phyloP scores from a whole-genome alignment of 768 basidiomycete species.

The Amanita rimosa region DNA sequence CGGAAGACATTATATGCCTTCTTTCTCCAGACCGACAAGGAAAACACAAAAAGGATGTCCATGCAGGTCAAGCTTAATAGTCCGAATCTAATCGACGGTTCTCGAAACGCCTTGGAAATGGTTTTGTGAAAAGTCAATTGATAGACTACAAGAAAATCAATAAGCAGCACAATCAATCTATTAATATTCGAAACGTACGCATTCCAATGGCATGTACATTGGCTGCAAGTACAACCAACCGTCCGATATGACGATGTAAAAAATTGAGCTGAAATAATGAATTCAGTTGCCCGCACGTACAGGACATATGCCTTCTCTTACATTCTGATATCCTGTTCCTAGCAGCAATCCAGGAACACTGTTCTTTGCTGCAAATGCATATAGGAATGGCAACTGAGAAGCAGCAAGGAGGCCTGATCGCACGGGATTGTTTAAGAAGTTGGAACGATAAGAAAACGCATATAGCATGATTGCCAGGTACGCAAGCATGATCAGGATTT shows the following conservation, averaged over 20 bases:
- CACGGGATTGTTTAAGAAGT: constrained; percentile 19
- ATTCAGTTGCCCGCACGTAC: not conserved
- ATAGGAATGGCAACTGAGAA: constrained; percentile 33
- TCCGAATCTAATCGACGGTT: constrained; percentile 34
- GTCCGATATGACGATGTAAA: constrained; percentile 61
- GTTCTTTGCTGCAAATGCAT: constrained; percentile 38
- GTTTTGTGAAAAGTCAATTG: constrained; percentile 34
- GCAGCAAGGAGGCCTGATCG: constrained; percentile 25
- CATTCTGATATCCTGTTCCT: constrained; percentile 38
- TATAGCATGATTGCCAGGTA: not conserved
- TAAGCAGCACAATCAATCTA: not conserved
- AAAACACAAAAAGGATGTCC: constrained; percentile 52
- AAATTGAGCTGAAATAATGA: constrained; percentile 49
- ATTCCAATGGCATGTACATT: constrained; percentile 53
- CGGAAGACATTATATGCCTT: constrained; percentile 58
- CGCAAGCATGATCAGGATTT: not conserved
- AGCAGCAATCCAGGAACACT: constrained; percentile 30
- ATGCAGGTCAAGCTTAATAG: constrained; percentile 37
- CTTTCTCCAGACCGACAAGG: constrained; percentile 41
- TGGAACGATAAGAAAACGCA: not conserved
- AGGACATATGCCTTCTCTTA: constrained; percentile 9
- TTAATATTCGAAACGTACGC: constrained; percentile 24
- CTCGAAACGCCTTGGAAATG: constrained; percentile 21
- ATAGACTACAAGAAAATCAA: constrained; percentile 33
- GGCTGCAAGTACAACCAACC: constrained; percentile 41